These are phyloP conservation scores for Chrysoporthe puriensis DNA, from an alignment of 2,329 filamentous ascomycete species.

Conservation along the genomic window DNA sequence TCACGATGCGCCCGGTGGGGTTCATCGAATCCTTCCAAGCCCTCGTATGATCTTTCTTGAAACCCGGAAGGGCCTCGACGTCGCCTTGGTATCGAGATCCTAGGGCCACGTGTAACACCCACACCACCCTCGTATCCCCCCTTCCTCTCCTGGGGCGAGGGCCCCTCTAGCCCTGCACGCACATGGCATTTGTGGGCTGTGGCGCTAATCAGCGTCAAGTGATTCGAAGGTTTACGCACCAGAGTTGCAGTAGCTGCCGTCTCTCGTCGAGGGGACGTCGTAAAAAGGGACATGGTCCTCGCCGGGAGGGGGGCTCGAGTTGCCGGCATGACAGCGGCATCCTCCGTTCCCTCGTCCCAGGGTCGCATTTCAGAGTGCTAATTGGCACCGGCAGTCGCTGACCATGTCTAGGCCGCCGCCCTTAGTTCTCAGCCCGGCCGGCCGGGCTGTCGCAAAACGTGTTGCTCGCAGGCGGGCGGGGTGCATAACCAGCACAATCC, in stretches of 20 bases:
- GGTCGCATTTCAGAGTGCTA: neutral
- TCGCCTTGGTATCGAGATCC: neutral
- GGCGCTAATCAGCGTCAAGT: constrained; percentile 48
- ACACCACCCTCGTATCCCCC: neutral
- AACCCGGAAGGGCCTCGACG: neutral
- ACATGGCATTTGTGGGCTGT: constrained; percentile 56
- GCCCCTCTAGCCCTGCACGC: constrained; percentile 36
- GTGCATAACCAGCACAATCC: neutral
- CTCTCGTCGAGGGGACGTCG: neutral
- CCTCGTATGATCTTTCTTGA: constrained; percentile 5
- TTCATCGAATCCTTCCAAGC: neutral
- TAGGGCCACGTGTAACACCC: constrained; percentile 15
- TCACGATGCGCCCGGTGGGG: neutral
- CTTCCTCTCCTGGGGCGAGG: neutral
- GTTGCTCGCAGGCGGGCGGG: neutral
- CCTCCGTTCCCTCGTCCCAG: neutral
- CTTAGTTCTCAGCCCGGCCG: neutral
- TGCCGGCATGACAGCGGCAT: neutral
- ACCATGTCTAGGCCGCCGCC: neutral
- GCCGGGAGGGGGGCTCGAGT: neutral
- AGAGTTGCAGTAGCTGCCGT: constrained; percentile 6
- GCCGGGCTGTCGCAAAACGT: neutral
- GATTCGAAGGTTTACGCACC: constrained; percentile 9
- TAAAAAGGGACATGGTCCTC: neutral
- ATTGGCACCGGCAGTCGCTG: neutral